Base-by-base conservation (phyloP, 1,139 yeast species). In the Saccharomyces uvarum region DNA sequence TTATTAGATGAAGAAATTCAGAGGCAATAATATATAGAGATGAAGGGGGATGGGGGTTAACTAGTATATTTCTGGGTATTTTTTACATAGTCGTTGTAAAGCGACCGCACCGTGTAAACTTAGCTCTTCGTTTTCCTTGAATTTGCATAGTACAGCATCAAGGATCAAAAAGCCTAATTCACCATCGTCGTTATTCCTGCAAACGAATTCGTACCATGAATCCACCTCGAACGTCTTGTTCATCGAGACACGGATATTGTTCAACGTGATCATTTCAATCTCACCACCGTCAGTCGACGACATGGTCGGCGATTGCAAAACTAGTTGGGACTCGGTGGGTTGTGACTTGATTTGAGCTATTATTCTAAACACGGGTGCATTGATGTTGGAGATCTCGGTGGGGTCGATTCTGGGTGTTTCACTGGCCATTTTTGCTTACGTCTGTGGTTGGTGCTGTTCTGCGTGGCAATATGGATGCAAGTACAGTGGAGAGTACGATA, bases 341-440 rank as follows among this genome's bases (percentile, higher is more conserved):
- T 68, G 71, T 47, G 66, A 57, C 49, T 61, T 61, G 4, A 68
- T 70, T 57, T 66, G 68, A 9, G 67, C 72, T 24, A 68, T 62
- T 38, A 68, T 54, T 42, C 72, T 62, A 54, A 68, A 68, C 33
- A 68, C 68, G 6, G 70, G 62, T 7, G 62, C 57, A 16, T 56
- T 51, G 26, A 57, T 59, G 48, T 55, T 58, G 26, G 63, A 56
- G 5, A 68, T 57, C 44, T 66, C 65, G 33, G 61, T 58, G n/a
- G 72, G 70, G 49, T 65, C 68, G 42, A 68, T 53, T 55, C 72
- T 63, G 38, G 71, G 71, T 3, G 72, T 68, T 55, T 65, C 70
- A 55, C 65, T 66, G 19, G 70, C 65, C 71, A 67, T 67, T 19
- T n/a, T 33, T 27, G 13, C 44, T 38, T 47, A 26, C 14, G 21